Base-by-base conservation (phyloP, 2,329 filamentous ascomycete genomes). In the Pezicula carpinea region DNA sequence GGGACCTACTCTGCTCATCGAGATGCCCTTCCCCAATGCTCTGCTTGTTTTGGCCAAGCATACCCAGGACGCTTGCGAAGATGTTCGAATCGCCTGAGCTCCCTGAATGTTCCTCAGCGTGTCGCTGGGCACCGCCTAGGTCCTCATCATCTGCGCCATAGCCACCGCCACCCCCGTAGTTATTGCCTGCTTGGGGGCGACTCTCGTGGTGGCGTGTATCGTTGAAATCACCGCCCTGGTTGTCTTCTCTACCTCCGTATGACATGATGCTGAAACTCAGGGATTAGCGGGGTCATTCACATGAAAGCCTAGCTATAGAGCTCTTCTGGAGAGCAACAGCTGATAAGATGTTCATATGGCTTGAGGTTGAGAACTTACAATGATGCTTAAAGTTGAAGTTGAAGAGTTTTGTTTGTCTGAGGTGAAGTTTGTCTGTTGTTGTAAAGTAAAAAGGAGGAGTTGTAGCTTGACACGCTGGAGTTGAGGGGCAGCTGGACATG, bases 41-140 rank as follows among this genome's bases (percentile, higher is more conserved):
- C 21, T 73, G 68, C 59, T 78, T 72, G 60, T 77, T 73, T 52
- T 79, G 73, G 14, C 68, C 64, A 2, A 87, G 67, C 63, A 76
- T 71, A 44, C 72, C 69, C 18, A 85, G 62, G 1, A 78, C 80
- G 17, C 65, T 69, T 52, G 69, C 72, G 69, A 86, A 86, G 35
- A 85, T 35, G 54, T 44, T 43, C 2, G 51, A 64, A 53, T 77
- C 73, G 29, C 75, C 77, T 21, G 66, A 69, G 55, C 65, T 61
- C n/a, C 71, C 71, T 47, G 76, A 67, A 56, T 82, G 72, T 46
- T 75, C 67, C 22, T 73, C 63, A 15, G 82, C 82, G 54, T 83
- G 76, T 34, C 71, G 63, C 40, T 72, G 68, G 7, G 80, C 80
- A 42, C 71, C 70, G 40, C 69, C 70, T 60, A 77, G 72, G 55